These are phyloP conservation scores for Neoboletus subvelutipes DNA, from an alignment of 768 basidiomycete species.

Conservation along the genomic window DNA sequence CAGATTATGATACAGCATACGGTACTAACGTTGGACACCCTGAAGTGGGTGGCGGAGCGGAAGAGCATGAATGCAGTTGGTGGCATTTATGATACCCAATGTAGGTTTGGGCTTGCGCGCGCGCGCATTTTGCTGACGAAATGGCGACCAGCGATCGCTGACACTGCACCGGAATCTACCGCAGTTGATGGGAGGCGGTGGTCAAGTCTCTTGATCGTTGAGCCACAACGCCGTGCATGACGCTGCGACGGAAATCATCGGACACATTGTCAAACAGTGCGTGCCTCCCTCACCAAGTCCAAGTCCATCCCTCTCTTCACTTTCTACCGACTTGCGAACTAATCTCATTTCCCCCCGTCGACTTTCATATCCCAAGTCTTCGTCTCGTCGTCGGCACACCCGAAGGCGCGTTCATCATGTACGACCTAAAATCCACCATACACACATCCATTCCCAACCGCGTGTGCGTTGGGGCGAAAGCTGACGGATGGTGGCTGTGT, in stretches of 20 bases:
- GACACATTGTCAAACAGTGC: no score
- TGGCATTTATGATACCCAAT: no score
- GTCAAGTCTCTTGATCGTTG: conserved; percentile 89
- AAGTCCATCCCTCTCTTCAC: background rate
- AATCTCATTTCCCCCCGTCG: conserved; percentile 45
- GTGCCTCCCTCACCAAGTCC: no score
- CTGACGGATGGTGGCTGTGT: conserved; percentile 80
- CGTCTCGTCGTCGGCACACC: conserved; percentile 90
- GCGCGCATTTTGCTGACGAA: background rate
- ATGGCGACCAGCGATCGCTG: no score
- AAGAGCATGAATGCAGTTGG: no score
- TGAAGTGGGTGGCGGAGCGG: conserved; percentile 74
- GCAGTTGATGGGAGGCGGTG: conserved; percentile 86
- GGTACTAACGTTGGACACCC: conserved; percentile 85
- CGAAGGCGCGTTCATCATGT: no score
- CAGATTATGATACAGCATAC: conserved; percentile 83
- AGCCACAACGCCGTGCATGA: conserved; percentile 84
- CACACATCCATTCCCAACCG: conserved; percentile 83
- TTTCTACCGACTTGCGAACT: background rate
- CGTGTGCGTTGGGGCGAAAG: conserved; percentile 92
- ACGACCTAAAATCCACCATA: conserved; percentile 94
- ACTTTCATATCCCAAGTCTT: conserved; percentile 86
- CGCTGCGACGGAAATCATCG: no score
- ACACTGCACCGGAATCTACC: conserved; percentile 44
- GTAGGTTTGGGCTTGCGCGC: conserved; percentile 33